Evolutionary conservation across 1,139 yeast species (phyloP), one percentile per base, ranked within the genome.

Genomic region (Pichia terricola): DNA sequence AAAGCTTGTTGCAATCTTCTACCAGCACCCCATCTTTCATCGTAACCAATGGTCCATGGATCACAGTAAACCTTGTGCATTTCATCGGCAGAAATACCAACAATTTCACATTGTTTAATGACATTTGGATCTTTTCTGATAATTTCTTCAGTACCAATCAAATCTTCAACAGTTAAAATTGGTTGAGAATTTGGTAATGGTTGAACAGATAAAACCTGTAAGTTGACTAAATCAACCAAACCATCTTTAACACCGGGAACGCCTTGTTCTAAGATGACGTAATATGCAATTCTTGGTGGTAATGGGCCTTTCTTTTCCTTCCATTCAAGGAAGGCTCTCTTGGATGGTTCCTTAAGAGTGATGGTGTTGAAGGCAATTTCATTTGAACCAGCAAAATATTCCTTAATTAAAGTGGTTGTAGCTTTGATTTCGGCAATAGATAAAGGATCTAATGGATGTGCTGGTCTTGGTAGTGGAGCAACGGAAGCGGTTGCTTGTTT

Each of bases 31-130:
- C 88, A 82, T 65, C 91, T 74, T 64, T 81, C 91, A 60, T 83
- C 94, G 60, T 78, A 81, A 47, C 91, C 91, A 59, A 83, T 81
- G 41, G 91, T 81, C 95, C 82, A 83, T 55, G 81, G 89, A 59
- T 83, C 94, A 68, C 91, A 82, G 69, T 80, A 82, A 45, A 81
- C 74, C 56, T 78, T 75, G 63, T 75, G 69, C 85, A 83, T 82
- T 39, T 81, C 81, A 41, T 63, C 64, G 37, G 70, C 73, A 45
- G 86, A 81, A 52, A 81, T 64, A 44, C 91, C 91, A 38, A 82
- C 75, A 48, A 81, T 59, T 43, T 68, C 75, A 69, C 89, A 81
- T 66, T 83, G 89, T 62, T 75, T 78, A 53, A 81, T 79, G 50
- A 83, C 91, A 36, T 65, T 67, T 34, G 88, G 84, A 59, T 82